Evolutionary conservation across 129 eudicot genomes (phyloP), one percentile per base, ranked within the genome.

Genomic region (Daucus carota): DNA sequence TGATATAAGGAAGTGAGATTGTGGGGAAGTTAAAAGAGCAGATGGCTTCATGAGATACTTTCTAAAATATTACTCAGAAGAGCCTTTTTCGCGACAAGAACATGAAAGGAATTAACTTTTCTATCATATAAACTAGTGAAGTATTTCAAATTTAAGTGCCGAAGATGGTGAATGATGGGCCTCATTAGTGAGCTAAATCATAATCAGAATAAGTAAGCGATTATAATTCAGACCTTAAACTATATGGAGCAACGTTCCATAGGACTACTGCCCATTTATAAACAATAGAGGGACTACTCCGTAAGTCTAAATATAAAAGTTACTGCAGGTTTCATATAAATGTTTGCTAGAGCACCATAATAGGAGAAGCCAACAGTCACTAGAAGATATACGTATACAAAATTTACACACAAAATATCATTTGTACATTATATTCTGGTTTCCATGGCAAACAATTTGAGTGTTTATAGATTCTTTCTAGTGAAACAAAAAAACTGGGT

Each of bases 1-100:
- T 38, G 65, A 72, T 77, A 78, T 73, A 54, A 75, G 44, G 77
- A n/a, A 62, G 46, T 4, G 3, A 54, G 80, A 68, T 70, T 65
- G 75, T 74, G 38, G 29, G 73, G 48, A 40, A 38, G 20, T 20
- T 10, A 1, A 22, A 24, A 14, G 28, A 70, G 28, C 48, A 40
- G 15, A 31, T n/a, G 50, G 50, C 47, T 28, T 70, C 6, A 40
- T 70, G 48, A 70, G 50, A 70, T 38, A 40, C 44, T 38, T 41
- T 20, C 28, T 52, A 74, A 16, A 33, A 8, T 10, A 45, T 52
- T 20, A 3, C 29, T 50, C 43, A 4, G 16, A 13, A 11, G 34
- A 52, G 31, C 15, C 28, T 73, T 46, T 22, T 34, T 31, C 7
- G 26, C 34, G 41, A 6, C 43, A 15, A 34, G 12, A 29, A 31